A percentile compares a stretch with the other conserved stretches of the same genome.
Conservation (phyloP, 352 stramenopile species). For the Pythium sukuiense region DNA sequence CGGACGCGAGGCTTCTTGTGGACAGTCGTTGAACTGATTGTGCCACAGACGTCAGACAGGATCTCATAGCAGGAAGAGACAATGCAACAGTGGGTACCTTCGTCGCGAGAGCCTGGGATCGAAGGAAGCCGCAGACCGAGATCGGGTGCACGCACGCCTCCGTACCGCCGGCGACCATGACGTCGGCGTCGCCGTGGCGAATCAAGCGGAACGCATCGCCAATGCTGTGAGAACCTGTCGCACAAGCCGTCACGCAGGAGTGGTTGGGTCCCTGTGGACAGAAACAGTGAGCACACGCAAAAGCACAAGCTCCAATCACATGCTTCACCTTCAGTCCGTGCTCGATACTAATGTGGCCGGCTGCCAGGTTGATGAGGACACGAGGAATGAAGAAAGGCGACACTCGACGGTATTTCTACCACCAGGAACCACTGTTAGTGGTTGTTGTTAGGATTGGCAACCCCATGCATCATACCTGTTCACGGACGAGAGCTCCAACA, state of each 20-base stretch:
- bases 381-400: slow-evolving; percentile 94
- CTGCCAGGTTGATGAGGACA: slow-evolving; percentile 93
- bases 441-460: too few relatives aligned
- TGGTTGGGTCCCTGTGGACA: slow-evolving; percentile 93
- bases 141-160: slow-evolving; percentile 95
- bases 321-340: slow-evolving; percentile 79
- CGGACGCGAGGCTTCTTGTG: slow-evolving; percentile 88
- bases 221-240: slow-evolving; percentile 96
- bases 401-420: slow-evolving; percentile 85
- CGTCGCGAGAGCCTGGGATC: slow-evolving; percentile 94
- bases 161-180: slow-evolving; percentile 96
- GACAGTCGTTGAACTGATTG: slow-evolving; percentile 91
- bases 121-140: slow-evolving; percentile 93
- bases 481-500: slow-evolving; percentile 55
- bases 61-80: too few relatives aligned
- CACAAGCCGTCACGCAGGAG: slow-evolving; percentile 95
- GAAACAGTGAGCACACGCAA: not conserved
- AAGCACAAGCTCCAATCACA: not conserved
- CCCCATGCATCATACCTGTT: slow-evolving; percentile 44
- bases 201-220: slow-evolving; percentile 93
- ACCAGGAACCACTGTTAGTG: not conserved
- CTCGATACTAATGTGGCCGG: slow-evolving; percentile 90
- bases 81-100: slow-evolving; percentile 42
- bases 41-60: not conserved
- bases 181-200: slow-evolving; percentile 86